Evolutionary conservation across 805 yeast species (phyloP).

Genomic region (Schizosaccharomyces japonicus): DNA sequence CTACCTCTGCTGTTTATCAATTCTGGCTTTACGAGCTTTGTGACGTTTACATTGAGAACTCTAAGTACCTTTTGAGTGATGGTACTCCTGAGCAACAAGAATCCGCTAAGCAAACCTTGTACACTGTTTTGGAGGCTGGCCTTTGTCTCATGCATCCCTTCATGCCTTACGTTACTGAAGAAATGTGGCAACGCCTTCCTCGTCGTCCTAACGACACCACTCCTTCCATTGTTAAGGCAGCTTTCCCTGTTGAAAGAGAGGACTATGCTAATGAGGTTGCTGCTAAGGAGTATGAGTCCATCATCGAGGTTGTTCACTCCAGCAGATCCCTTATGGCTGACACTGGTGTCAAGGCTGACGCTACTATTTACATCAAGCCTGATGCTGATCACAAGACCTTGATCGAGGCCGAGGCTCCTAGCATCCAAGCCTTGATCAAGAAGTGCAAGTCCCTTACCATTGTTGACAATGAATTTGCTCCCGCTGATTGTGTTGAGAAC

Average conservation of each 20-base stretch:
- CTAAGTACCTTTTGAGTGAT: conserved; percentile 74
- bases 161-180: conserved; percentile 94
- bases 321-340: conserved; percentile 83
- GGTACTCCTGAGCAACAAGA: conserved; percentile 57
- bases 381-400: conserved; percentile 26
- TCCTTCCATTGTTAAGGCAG: conserved; percentile 50
- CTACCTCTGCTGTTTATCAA: conserved; percentile 69
- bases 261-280: conserved; percentile 43
- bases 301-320: conserved; percentile 65
- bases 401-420: conserved; percentile 47
- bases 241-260: conserved; percentile 43
- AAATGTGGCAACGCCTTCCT: conserved; percentile 97
- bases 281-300: conserved; percentile 54
- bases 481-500: not conserved
- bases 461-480: not conserved
- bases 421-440: conserved; percentile 79
- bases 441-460: conserved; percentile 1
- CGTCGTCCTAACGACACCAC: conserved; percentile 51
- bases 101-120: conserved; percentile 83
- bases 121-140: conserved; percentile 79
- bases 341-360: conserved; percentile 70
- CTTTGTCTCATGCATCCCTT: conserved; percentile 84
- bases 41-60: conserved; percentile 95
- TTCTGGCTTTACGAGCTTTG: conserved; percentile 89
- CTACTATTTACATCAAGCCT: conserved; percentile 55